Evolutionary conservation across 2,329 filamentous ascomycete species (phyloP).

Genomic region (Chaetomiaceae sp.): DNA sequence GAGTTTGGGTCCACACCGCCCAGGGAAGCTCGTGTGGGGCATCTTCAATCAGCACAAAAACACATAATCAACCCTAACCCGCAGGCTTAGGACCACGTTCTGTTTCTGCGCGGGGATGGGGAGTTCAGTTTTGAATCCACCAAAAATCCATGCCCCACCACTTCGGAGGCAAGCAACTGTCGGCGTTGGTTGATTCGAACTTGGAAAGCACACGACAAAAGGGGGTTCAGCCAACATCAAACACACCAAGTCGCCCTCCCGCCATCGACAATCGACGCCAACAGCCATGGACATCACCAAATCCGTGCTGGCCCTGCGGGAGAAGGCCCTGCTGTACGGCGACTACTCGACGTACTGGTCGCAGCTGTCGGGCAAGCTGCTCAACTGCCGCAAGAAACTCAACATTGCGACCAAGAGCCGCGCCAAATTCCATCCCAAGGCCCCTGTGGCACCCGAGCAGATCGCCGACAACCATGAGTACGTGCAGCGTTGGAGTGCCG

Average conservation of each 20-base stretch:
- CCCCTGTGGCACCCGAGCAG: constrained; percentile 66
- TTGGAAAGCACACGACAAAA: constrained; percentile 7
- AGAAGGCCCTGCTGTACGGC: constrained; percentile 79
- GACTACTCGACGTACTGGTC: constrained; percentile 83
- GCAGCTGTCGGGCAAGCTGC: constrained; percentile 74
- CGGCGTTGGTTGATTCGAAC: neutral
- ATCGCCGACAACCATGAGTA: constrained; percentile 74
- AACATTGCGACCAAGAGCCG: constrained; percentile 79
- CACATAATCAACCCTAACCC: too few species aligned
- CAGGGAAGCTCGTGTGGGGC: too few species aligned
- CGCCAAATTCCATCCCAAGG: constrained; percentile 74
- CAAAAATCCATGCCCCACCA: constrained; percentile 13
- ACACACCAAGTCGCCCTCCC: neutral
- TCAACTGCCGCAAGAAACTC: constrained; percentile 79
- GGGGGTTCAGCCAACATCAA: neutral
- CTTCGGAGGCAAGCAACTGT: neutral
- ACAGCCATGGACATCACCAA: constrained; percentile 79
- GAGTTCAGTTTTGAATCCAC: neutral
- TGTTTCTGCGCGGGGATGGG: too few species aligned
- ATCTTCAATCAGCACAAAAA: too few species aligned
- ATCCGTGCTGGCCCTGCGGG: constrained; percentile 72
- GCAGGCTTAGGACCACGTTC: too few species aligned
- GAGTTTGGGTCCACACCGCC: too few species aligned
- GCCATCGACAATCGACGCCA: neutral
- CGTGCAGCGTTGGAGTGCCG: too few species aligned